Evolutionary conservation across 495 filamentous ascomycete genomes (phyloP), one percentile per base, ranked within the genome.

Genomic region (Lophiostoma macrostomum): DNA sequence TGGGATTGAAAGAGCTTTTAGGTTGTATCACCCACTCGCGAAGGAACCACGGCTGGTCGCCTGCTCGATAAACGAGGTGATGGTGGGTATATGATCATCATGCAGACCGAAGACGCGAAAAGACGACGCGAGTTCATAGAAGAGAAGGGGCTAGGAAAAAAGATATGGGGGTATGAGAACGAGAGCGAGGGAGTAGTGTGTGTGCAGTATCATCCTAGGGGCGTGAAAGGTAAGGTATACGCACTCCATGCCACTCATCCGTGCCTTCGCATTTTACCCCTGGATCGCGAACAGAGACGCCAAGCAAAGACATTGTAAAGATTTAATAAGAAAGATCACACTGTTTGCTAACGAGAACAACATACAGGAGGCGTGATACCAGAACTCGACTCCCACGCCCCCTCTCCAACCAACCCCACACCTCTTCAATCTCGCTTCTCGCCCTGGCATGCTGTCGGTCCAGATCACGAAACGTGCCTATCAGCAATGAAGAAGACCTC

Each of bases 71-170:
- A 64, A 43, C 24, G 62, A 28, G 63, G 65, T 19, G 65, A 68
- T 29, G 63, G 63, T 10, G 65, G 65, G 18, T 68, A 68, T 53
- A 68, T 68, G 65, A 53, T 68, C 41, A 66, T 68, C 28, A 68
- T 68, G 65, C 63, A 65, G 48, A 65, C 44, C 8, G 50, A 38
- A 39, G 63, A 65, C 27, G 65, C 65, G 4, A 35, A 16, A 28
- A 48, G 40, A 19, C 32, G 58, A 18, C 44, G 50, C 20, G 43
- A 48, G 23, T 57, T 53, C 31, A 68, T 68, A 29, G 57, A 61
- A 20, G 19, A 51, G 25, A 56, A 57, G 10, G 47, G 32, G 4
- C 46, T 67, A 11, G 59, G 39, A 6, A 63, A 60, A 36, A 50
- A 60, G n/a, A 64, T 67, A 14, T 55, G 40, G 28, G 60, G 31